Percentiles rank a stretch among this genome's conserved stretches.
Conservation (phyloP, 257 asterid genomes). For the Prunella vulgaris region DNA sequence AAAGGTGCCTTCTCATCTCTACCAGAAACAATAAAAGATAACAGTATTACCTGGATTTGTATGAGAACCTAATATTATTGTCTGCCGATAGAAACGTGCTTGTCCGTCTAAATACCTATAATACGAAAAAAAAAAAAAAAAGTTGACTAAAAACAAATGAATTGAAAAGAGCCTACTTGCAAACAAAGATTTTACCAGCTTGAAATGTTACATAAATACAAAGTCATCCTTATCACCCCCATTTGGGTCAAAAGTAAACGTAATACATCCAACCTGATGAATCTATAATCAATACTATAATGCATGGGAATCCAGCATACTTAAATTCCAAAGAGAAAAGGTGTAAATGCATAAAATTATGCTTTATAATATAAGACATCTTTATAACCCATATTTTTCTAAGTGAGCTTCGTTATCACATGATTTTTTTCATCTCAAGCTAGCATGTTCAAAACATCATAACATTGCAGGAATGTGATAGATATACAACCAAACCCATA, state of each 20-base stretch:
- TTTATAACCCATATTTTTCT: neutral
- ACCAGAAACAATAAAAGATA: slow-evolving; percentile 1
- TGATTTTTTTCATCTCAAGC: neutral
- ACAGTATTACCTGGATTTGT: slow-evolving; percentile 66
- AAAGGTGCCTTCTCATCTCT: slow-evolving; percentile 6
- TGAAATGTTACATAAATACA: slow-evolving; percentile 3
- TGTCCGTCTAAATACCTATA: slow-evolving; percentile 91
- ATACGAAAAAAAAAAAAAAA: slow-evolving; percentile 15
- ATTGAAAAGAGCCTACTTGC: neutral
- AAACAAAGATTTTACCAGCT: slow-evolving; percentile 8
- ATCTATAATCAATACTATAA: slow-evolving; percentile 4
- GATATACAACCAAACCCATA: slow-evolving; percentile 29
- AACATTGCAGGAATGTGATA: neutral
- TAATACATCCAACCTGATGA: neutral
- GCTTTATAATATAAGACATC: neutral
- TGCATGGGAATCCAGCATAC: neutral
- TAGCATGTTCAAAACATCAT: neutral
- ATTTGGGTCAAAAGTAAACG: neutral
- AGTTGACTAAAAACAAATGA: slow-evolving; percentile 3
- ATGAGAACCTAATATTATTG: slow-evolving; percentile 79
- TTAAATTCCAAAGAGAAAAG: neutral
- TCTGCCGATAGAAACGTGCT: slow-evolving; percentile 83
- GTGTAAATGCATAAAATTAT: neutral
- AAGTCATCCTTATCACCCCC: neutral
- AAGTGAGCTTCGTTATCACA: neutral